Percentiles rank a stretch among this genome's conserved stretches.
phyloP scores from a whole-genome alignment of 176 grass and related monocot species.

The Cenchrus americanus region DNA sequence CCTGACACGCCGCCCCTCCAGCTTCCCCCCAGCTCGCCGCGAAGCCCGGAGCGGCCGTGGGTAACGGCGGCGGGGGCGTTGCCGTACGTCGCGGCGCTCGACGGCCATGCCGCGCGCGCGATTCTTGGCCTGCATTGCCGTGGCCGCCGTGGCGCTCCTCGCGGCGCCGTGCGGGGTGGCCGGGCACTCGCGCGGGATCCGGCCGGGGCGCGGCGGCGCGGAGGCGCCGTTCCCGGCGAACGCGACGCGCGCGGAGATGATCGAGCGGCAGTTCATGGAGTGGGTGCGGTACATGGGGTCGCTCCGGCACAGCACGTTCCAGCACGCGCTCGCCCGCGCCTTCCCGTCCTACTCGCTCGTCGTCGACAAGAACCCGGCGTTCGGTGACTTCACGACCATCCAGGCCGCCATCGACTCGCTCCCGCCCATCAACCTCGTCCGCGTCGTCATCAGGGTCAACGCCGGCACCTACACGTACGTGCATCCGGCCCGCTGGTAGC shows the following conservation, averaged over 20 bases:
- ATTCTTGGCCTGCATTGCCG: not conserved
- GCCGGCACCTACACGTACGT: slow-evolving; percentile 92
- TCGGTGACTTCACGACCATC: slow-evolving; percentile 78
- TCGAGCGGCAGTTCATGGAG: slow-evolving; percentile 72
- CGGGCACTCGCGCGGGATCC: not conserved
- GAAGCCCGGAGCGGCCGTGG: not conserved
- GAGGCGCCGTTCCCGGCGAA: slow-evolving; percentile 56
- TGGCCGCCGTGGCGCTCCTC: not conserved
- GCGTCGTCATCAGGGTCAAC: slow-evolving; percentile 95
- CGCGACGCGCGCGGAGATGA: slow-evolving; percentile 55
- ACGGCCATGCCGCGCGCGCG: not conserved
- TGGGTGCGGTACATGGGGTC: slow-evolving; percentile 76
- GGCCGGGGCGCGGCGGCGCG: not conserved
- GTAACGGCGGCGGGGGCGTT: not conserved
- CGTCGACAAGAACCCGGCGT: slow-evolving; percentile 65
- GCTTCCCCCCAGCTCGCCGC: slow-evolving; percentile 2
- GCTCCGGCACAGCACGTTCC: slow-evolving; percentile 62
- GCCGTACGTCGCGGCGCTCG: not conserved
- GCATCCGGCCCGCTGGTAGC: not conserved
- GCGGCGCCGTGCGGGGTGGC: slow-evolving; percentile 23
- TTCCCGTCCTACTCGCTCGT: slow-evolving; percentile 61
- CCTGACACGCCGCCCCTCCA: slow-evolving; percentile 34
- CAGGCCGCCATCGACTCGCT: slow-evolving; percentile 87
- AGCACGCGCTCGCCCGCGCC: slow-evolving; percentile 53
- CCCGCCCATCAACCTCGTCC: slow-evolving; percentile 75